A percentile compares a stretch with the other conserved stretches of the same genome.
phyloP scores from a whole-genome alignment of 495 filamentous ascomycete genomes.

The Penicillium coffeae region DNA sequence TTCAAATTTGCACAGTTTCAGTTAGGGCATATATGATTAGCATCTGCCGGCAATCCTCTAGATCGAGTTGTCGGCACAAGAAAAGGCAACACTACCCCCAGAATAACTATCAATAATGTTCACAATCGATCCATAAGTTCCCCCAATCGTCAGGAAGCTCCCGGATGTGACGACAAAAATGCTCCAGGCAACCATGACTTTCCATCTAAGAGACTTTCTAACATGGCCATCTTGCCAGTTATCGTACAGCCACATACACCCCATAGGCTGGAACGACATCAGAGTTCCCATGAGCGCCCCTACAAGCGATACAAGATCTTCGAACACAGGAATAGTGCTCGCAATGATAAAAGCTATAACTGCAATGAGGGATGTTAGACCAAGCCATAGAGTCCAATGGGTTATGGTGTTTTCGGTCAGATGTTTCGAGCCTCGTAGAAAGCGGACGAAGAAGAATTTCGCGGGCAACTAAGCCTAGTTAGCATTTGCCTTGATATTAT shows the following conservation, averaged over 20 bases:
- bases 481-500: no score
- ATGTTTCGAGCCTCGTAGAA: slow-evolving; percentile 51
- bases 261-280: slow-evolving; percentile 47
- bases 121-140: slow-evolving; percentile 55
- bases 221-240: slow-evolving; percentile 41
- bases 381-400: slow-evolving; percentile 60
- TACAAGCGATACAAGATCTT: slow-evolving; percentile 55
- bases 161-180: slow-evolving; percentile 32
- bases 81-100: slow-evolving; percentile 31
- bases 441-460: slow-evolving; percentile 60
- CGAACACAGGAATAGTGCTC: slow-evolving; percentile 67
- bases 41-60: no score
- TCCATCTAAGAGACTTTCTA: slow-evolving; percentile 23
- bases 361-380: slow-evolving; percentile 50
- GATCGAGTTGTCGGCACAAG: slow-evolving; percentile 38
- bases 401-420: slow-evolving; percentile 54
- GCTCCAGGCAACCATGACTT: slow-evolving; percentile 28
- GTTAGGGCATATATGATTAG: no score
- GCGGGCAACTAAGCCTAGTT: slow-evolving; percentile 33
- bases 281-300: slow-evolving; percentile 55
- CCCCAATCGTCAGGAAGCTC: slow-evolving; percentile 49
- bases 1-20: no score
- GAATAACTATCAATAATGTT: slow-evolving; percentile 51
- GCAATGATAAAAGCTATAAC: slow-evolving; percentile 65
- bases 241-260: slow-evolving; percentile 45